Base-by-base conservation (phyloP, 1,139 yeast species). In the Suhomyces terraborum region DNA sequence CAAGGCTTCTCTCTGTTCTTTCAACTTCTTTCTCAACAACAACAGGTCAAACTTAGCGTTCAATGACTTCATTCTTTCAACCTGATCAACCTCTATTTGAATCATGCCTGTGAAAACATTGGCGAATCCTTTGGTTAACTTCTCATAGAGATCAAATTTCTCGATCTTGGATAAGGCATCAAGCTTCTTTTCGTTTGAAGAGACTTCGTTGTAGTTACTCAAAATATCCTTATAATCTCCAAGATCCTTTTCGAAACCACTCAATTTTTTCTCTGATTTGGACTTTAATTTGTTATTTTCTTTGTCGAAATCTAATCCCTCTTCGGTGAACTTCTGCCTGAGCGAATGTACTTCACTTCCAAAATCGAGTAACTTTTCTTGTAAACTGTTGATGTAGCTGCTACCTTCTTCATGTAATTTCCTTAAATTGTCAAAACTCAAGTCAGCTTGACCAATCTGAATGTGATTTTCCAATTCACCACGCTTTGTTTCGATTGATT, bases 251-350 rank as follows among this genome's bases (percentile, higher is more conserved):
- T 73, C 73, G 37, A 73, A 61, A 2, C 55, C 57, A 37, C 65
- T 53, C 42, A 70, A 56, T 17, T 61, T 63, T 28, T 75, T 75
- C 59, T 55, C 42, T 21, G 67, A 43, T 44, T 63, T 54, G 32
- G 56, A 38, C 43, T 69, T 69, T 32, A 75, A 51, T 45, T 71
- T 67, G 38, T 67, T 68, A 43, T 72, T 67, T 48, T 77, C 81
- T 46, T 67, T 68, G 36, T 77, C 80, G 50, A 75, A 79, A 51
- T 78, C 75, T 27, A 79, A 56, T 0, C 68, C 73, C 27, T 64
- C 63, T 3, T 62, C 64, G 5, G 68, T 72, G 51, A 61, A 79
- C 41, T 69, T 67, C 23, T 59, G 54, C 44, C 75, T 62, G 26
- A 78, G 48, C 6, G 60, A 66, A 35, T 63, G 54, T 4, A 77